A percentile compares a stretch with the other conserved stretches of the same genome.
Evolutionary conservation across 1,284 basidiomycete genomes (phyloP).

Genomic region (Melampsora larici-populina): DNA sequence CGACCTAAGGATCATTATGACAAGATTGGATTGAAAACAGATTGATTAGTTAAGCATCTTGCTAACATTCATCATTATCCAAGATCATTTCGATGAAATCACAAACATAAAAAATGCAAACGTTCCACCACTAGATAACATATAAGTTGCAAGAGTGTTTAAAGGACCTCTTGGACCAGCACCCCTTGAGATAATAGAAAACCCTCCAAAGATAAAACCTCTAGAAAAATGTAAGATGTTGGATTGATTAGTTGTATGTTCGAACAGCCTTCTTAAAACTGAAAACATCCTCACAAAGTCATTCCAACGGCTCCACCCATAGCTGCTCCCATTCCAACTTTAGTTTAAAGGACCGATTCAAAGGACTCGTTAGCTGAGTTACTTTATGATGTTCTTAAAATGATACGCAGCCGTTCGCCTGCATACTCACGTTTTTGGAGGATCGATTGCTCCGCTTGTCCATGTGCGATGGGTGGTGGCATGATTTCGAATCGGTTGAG

Average conservation of each 20-base stretch:
- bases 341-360: neutral
- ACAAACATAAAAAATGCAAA: slow-evolving; percentile 43
- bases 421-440: neutral
- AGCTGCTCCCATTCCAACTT: slow-evolving; percentile 42
- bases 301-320: slow-evolving; percentile 42
- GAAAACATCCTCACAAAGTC: slow-evolving; percentile 15
- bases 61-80: neutral
- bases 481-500: neutral
- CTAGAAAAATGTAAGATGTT: neutral
- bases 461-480: slow-evolving; percentile 4
- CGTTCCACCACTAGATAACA: slow-evolving; percentile 42
- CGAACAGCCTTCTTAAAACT: neutral
- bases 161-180: slow-evolving; percentile 35
- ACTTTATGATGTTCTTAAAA: neutral
- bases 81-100: neutral
- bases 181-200: slow-evolving; percentile 30
- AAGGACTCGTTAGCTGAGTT: neutral
- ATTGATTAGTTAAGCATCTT: neutral
- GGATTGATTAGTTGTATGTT: neutral
- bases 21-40: neutral
- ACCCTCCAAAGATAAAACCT: slow-evolving; percentile 37
- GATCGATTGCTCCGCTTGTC: neutral
- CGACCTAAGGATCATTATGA: slow-evolving; percentile 15
- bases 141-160: slow-evolving; percentile 40
- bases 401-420: neutral